Conservation (phyloP, 257 asterid species). For the Solanum sitiens region DNA sequence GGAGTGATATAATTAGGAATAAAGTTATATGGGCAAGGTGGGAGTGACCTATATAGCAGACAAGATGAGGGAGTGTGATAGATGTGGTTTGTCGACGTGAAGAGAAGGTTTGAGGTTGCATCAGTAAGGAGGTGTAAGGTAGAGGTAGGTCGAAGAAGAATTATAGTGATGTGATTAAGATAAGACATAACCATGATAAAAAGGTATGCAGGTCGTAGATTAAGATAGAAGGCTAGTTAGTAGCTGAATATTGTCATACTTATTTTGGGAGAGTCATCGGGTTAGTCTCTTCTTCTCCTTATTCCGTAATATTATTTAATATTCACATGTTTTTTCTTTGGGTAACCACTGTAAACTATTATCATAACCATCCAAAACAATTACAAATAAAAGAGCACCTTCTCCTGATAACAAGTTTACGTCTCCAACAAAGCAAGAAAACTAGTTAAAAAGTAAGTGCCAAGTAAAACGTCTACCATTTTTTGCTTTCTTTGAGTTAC, state of each 20-base stretch:
- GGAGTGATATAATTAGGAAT: background rate
- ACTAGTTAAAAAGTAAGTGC: too few species aligned
- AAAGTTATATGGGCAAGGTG: background rate
- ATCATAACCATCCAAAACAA: too few species aligned
- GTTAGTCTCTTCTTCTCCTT: background rate
- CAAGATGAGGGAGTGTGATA: background rate
- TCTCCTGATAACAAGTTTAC: too few species aligned
- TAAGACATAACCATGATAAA: background rate
- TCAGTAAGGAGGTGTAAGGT: background rate
- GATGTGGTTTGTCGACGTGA: too few species aligned
- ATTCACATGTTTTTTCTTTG: background rate
- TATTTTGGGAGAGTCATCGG: background rate
- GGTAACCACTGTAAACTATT: too few species aligned
- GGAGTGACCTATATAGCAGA: background rate
- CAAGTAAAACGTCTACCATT: too few species aligned
- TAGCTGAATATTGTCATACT: background rate
- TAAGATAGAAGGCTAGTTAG: background rate
- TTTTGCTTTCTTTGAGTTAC: too few species aligned
- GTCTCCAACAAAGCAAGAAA: too few species aligned
- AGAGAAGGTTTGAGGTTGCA: background rate
- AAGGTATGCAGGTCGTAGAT: fast-evolving
- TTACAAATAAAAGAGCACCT: too few species aligned
- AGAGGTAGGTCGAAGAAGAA: background rate
- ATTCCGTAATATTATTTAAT: too few species aligned
- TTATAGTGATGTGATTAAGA: background rate